A percentile compares a stretch with the other conserved stretches of the same genome.
phyloP scores from a whole-genome alignment of 2,329 filamentous ascomycete species.

The Calycina herbarum region DNA sequence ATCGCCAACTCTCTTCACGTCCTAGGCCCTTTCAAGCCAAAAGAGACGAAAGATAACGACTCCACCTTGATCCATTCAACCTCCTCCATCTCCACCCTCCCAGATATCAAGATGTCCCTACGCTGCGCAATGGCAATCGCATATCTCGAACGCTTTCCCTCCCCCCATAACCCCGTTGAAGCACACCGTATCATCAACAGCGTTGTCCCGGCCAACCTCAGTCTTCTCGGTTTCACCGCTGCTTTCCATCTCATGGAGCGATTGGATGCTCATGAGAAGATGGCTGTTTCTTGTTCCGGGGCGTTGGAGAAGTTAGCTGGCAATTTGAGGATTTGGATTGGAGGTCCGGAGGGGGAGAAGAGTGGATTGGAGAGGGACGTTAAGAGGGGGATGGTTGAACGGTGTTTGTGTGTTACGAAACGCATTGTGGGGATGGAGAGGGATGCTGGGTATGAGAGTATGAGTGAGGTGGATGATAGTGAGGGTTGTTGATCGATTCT shows the following conservation, averaged over 20 bases:
- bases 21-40: conserved; percentile 45
- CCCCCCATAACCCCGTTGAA: conserved; percentile 43
- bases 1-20: conserved; percentile 58
- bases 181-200: conserved; percentile 50
- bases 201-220: conserved; percentile 41
- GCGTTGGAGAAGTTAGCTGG: conserved; percentile 59
- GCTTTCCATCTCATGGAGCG: conserved; percentile 58
- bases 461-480: conserved; percentile 45
- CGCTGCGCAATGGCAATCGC: conserved; percentile 62
- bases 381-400: conserved; percentile 55
- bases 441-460: conserved; percentile 60
- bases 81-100: conserved; percentile 45
- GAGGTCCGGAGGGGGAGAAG: conserved; percentile 50
- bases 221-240: conserved; percentile 59
- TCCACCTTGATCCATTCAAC: conserved; percentile 47
- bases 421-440: conserved; percentile 60
- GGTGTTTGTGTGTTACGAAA: conserved; percentile 57
- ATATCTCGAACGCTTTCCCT: conserved; percentile 51
- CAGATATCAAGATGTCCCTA: conserved; percentile 57
- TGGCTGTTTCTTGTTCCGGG: conserved; percentile 47
- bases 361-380: conserved; percentile 52
- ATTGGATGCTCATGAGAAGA: conserved; percentile 49
- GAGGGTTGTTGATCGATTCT: conserved; percentile 31
- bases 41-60: conserved; percentile 35
- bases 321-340: conserved; percentile 61